phyloP scores from a whole-genome alignment of 495 filamentous ascomycete genomes.

The Tuber indicum region DNA sequence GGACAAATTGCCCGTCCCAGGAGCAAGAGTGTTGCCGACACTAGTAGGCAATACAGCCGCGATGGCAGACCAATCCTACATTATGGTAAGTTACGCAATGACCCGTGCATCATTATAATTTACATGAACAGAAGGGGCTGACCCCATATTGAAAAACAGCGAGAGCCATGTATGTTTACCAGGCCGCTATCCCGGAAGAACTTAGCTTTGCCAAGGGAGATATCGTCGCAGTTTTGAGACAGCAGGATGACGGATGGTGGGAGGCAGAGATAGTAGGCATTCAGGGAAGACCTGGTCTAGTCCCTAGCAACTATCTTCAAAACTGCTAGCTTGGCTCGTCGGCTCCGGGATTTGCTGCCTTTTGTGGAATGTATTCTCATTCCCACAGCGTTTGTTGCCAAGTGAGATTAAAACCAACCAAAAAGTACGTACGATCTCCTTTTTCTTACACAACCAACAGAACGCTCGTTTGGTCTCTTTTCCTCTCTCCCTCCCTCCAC shows the following conservation, averaged over 20 bases:
- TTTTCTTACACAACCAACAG: neutral
- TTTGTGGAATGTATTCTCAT: neutral
- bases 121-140: conserved; percentile 9
- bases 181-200: conserved; percentile 89
- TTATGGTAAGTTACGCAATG: conserved; percentile 62
- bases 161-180: conserved; percentile 88
- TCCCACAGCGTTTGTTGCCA: neutral
- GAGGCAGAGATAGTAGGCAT: conserved; percentile 86
- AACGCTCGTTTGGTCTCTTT: neutral
- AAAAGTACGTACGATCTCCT: neutral
- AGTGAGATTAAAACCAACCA: neutral
- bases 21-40: conserved; percentile 75
- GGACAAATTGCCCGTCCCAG: conserved; percentile 54
- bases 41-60: conserved; percentile 63
- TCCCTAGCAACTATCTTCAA: conserved; percentile 96
- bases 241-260: conserved; percentile 99
- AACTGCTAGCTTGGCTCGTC: conserved; percentile 47
- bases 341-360: neutral
- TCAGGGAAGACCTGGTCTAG: conserved; percentile 68
- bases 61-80: conserved; percentile 85
- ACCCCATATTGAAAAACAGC: conserved; percentile 51
- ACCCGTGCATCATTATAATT: conserved; percentile 16
- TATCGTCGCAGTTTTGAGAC: conserved; percentile 73
- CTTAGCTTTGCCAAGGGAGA: conserved; percentile 91
- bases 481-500: neutral